phyloP scores from a whole-genome alignment of 73 alveolate genomes.

The Paramecium caudatum region DNA sequence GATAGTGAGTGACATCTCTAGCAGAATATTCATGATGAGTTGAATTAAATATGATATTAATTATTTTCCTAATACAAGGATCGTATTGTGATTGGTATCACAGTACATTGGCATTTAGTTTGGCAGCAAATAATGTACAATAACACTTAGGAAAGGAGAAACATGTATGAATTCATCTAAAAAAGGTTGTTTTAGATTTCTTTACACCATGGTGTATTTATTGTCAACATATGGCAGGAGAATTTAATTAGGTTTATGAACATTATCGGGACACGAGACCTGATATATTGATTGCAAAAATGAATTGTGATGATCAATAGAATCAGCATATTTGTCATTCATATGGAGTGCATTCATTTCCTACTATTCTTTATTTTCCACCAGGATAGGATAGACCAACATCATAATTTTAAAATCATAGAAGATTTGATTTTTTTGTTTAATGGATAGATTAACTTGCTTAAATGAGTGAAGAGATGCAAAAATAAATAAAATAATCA shows the following conservation, averaged over 20 bases:
- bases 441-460: conserved; percentile 27
- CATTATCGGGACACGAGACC: conserved; percentile 12
- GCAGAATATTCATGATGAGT: conserved; percentile 97
- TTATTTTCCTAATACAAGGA: conserved; percentile 11
- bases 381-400: conserved; percentile 38
- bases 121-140: background rate
- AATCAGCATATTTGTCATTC: background rate
- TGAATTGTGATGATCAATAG: conserved; percentile 51
- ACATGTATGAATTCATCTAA: background rate
- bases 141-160: background rate
- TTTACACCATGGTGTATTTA: conserved; percentile 49
- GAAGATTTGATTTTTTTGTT: conserved; percentile 24
- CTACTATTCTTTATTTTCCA: conserved; percentile 30
- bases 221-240: conserved; percentile 65
- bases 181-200: conserved; percentile 58
- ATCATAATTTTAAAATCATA: background rate
- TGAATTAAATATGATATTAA: conserved; percentile 72
- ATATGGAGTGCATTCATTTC: conserved; percentile 43
- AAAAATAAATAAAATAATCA: background rate
- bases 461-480: background rate
- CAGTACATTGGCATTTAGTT: conserved; percentile 2
- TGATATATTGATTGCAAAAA: conserved; percentile 55
- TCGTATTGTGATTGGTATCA: conserved; percentile 41
- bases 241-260: conserved; percentile 35
- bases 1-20: conserved; percentile 97